These are phyloP conservation scores for Phytophthora pluvialis DNA, from an alignment of 352 stramenopile species.

Conservation along the genomic window DNA sequence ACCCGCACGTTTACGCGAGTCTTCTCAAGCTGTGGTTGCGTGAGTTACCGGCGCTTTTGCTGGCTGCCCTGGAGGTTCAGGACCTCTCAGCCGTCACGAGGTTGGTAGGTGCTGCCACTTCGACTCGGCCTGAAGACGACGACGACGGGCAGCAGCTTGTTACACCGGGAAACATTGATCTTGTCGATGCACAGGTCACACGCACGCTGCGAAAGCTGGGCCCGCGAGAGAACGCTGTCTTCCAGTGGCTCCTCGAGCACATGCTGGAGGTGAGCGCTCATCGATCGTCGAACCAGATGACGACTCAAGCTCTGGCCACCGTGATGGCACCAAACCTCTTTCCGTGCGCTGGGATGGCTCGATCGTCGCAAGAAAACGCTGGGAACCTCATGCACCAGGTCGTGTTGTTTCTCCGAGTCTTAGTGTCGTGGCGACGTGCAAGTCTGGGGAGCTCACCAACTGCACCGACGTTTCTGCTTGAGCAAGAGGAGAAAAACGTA, in stretches of 20 bases:
- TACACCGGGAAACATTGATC: conserved; percentile 23
- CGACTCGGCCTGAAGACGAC: conserved; percentile 11
- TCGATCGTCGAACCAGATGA: conserved; percentile 56
- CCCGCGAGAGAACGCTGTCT: conserved; percentile 38
- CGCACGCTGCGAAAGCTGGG: conserved; percentile 38
- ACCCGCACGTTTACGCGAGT: conserved; percentile 64
- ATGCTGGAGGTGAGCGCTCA: conserved; percentile 57
- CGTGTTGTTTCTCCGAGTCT: conserved; percentile 47
- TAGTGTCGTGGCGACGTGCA: conserved; percentile 45
- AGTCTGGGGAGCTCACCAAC: conserved; percentile 17
- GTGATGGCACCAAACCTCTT: conserved; percentile 72
- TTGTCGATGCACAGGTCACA: conserved; percentile 22
- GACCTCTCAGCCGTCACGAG: conserved; percentile 31
- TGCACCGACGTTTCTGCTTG: conserved; percentile 15
- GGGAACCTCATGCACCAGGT: conserved; percentile 36
- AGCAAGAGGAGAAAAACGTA: conserved; percentile 32
- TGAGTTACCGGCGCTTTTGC: conserved; percentile 53
- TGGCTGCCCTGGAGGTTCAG: conserved; percentile 32
- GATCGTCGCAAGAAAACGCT: conserved; percentile 25
- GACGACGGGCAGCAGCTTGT: conserved; percentile 21
- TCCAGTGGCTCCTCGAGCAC: conserved; percentile 77
- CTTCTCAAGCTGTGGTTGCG: conserved; percentile 73
- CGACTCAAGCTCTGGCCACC: conserved; percentile 50
- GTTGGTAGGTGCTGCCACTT: conserved; percentile 2
- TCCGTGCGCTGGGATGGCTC: conserved; percentile 19